Base-by-base conservation (phyloP, 495 filamentous ascomycete species). In the Penicillium roqueforti region DNA sequence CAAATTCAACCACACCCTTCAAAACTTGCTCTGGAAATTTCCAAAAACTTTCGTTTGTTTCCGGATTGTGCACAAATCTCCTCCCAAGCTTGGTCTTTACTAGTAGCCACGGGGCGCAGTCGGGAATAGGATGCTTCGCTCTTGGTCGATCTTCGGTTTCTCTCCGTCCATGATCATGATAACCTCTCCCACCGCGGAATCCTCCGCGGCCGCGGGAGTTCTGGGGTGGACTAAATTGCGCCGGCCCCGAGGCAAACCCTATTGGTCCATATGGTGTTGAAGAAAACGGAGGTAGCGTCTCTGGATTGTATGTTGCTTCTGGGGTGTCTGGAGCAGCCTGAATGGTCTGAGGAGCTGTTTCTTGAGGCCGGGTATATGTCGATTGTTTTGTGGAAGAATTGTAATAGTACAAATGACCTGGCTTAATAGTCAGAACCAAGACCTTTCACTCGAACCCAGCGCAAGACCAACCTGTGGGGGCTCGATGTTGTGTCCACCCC, bases 401-500 rank as follows among this genome's bases (percentile, higher is more conserved):
- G 73, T 95, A 93, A 67, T 92, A 96, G 71, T 95, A 97, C 13
- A 80, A 76, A 64, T 95, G 91, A 6, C 92, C 86, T 87, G 18
- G 5, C 16, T 16, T 10, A 29, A 28, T 20, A 29, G 51, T 44
- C 19, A 56, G 36, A 52, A 46, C 55, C 44, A 34, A 59, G 29
- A 47, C 49, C 38, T 20, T 57, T 31, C 53, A 60, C 32, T 36
- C 25, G 22, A 47, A 6, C 10, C 9, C 53, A 36, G 10, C 16
- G 47, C 29, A 53, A 34, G 34, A 69, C 71, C 31, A 62, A 85
- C 85, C 91, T 52, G 88, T 86, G 14, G 91, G 91, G 53, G 92
- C 89, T 76, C 87, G 91, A 71, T 97, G 91, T 69, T 95, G 89
- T 23, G 89, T 89, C 92, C 92, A 97, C 20, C 89, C 92, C 20